Conservation (phyloP, 306 rosid species). For the Malus sieversii region DNA sequence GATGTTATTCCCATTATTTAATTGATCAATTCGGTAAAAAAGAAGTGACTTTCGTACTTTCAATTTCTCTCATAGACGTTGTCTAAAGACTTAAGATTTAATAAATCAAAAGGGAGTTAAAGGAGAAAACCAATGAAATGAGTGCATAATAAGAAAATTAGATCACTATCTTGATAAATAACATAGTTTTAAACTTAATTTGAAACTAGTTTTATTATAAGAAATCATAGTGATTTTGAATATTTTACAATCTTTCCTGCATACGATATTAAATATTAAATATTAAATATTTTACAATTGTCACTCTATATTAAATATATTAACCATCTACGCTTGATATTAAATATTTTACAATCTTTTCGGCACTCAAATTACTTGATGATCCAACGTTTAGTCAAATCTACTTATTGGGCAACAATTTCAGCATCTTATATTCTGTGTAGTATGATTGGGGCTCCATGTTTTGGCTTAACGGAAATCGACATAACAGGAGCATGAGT, state of each 20-base stretch:
- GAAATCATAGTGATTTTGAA: neutral
- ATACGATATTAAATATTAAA: no score
- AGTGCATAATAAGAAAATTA: no score
- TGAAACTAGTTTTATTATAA: neutral
- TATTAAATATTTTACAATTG: no score
- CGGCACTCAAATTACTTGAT: neutral
- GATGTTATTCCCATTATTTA: neutral
- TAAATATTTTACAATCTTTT: no score
- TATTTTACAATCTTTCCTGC: no score
- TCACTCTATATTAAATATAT: no score
- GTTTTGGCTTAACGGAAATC: slow-evolving; percentile 30
- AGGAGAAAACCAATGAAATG: no score
- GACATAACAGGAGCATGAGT: slow-evolving; percentile 25
- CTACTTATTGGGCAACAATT: neutral
- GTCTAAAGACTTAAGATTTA: no score
- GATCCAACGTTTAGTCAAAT: neutral
- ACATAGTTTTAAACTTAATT: neutral
- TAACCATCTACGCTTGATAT: no score
- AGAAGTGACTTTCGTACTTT: no score
- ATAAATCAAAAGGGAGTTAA: no score
- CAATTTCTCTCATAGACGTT: no score
- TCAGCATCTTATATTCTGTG: slow-evolving; percentile 5
- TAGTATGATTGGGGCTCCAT: slow-evolving; percentile 39
- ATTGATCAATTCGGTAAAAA: neutral
- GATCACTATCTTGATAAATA: neutral